Evolutionary conservation across 176 grass and related monocot genomes (phyloP), one percentile per base, ranked within the genome.

Genomic region (Phyllostachys edulis): DNA sequence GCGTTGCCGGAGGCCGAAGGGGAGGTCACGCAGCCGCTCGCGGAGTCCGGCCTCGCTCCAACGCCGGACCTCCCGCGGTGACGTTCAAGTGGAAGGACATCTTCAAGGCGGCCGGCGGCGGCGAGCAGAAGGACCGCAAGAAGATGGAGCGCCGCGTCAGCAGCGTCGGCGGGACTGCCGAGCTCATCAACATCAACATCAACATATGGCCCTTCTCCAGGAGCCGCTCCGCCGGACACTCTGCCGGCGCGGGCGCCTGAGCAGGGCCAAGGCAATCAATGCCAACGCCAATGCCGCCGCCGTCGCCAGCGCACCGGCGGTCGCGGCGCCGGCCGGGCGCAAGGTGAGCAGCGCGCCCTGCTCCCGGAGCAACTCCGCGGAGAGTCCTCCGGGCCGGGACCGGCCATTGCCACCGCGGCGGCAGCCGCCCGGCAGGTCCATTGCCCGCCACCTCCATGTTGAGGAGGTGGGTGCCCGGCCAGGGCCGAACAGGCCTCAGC

Each of bases 161-260:
- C 84, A 85, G 78, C 69, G 80, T 89, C 29, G 85, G 93, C 18
- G 92, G 92, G 1, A 88, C 88, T 77, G 78, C 93, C 18, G 93
- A 99, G 89, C 93, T 99, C 12, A 92, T 92, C 54, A 99, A 99
- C 84, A 92, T n/a, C n/a, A n/a, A n/a, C n/a, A n/a, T 99, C 77
- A 93, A 96, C 64, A 90, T 99, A 3, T 99, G 96, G 96, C 96
- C 96, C 2, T 99, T 99, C 72, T 94, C 96, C 44, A 39, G 96
- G 73, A 99, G 96, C 87, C 93, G 96, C 38, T 99, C 96, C 13
- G 96, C 96, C 8, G 96, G 96, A 8, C 91, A 94, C 52, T 83
- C 90, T 2, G 82, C 80, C 47, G 65, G 60, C 42, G 67, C 55
- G 0, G 80, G 11, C 27, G 18, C 39, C 56, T 87, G 27, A 71